Evolutionary conservation across 305 asterid genomes (phyloP).

Genomic region (Solanum hybrid): DNA sequence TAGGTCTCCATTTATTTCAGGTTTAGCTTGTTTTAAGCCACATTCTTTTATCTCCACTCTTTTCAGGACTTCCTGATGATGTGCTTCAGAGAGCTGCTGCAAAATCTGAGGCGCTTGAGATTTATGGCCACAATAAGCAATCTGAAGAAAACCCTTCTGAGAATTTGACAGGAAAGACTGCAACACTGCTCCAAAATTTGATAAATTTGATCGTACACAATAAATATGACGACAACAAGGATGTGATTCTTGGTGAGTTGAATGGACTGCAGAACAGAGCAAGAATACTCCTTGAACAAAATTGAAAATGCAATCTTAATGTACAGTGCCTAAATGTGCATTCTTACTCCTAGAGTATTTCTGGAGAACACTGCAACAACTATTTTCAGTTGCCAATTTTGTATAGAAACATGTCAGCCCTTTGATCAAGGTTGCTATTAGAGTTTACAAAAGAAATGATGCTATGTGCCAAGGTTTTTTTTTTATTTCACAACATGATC

Average conservation of each 20-base stretch:
- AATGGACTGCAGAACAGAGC: slow-evolving; percentile 46
- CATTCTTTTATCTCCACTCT: background rate
- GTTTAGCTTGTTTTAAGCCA: background rate
- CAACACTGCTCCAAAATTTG: slow-evolving; percentile 27
- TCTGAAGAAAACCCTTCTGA: slow-evolving; percentile 6
- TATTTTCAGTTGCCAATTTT: slow-evolving; percentile 2
- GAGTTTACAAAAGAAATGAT: background rate
- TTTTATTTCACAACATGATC: background rate
- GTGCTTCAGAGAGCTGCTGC: slow-evolving; percentile 67
- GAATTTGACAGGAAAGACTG: slow-evolving; percentile 36
- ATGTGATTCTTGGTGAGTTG: slow-evolving; percentile 17
- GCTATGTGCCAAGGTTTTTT: background rate
- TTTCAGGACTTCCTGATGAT: slow-evolving; percentile 71
- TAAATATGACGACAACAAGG: background rate
- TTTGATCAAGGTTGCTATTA: background rate
- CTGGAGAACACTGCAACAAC: background rate
- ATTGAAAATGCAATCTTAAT: slow-evolving; percentile 1
- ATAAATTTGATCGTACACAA: slow-evolving; percentile 13
- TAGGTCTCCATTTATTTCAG: background rate
- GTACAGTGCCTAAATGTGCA: slow-evolving; percentile 2
- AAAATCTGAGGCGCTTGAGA: slow-evolving; percentile 72
- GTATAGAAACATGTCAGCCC: background rate
- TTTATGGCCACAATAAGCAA: slow-evolving; percentile 32
- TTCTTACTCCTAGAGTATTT: background rate
- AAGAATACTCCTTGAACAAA: slow-evolving; percentile 42